Percentiles rank a stretch among this genome's conserved stretches.
phyloP scores from a whole-genome alignment of 1,284 basidiomycete genomes.

The Boletus mariae region DNA sequence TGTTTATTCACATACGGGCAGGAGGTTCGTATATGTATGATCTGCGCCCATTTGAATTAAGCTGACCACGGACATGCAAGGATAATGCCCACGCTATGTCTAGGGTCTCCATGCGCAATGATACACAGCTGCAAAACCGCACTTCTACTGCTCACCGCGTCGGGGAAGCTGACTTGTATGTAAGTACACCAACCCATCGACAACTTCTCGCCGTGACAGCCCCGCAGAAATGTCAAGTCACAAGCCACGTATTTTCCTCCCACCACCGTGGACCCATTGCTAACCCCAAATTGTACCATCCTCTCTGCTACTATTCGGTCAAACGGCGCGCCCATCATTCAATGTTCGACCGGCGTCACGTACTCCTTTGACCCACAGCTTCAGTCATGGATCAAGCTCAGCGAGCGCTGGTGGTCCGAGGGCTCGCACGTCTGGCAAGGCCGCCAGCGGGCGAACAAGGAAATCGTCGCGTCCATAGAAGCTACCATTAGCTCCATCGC shows the following conservation, averaged over 20 bases:
- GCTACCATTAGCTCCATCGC: slow-evolving; percentile 43
- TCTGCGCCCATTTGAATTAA: not conserved
- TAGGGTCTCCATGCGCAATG: slow-evolving; percentile 70
- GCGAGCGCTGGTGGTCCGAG: slow-evolving; percentile 76
- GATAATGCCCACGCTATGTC: slow-evolving; percentile 66
- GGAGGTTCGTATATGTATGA: slow-evolving; percentile 49
- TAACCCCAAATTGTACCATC: slow-evolving; percentile 55
- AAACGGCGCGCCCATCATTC: slow-evolving; percentile 75
- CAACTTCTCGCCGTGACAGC: slow-evolving; percentile 9
- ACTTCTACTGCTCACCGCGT: slow-evolving; percentile 69
- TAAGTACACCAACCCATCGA: slow-evolving; percentile 37
- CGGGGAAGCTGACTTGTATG: slow-evolving; percentile 74
- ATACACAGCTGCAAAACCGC: slow-evolving; percentile 62
- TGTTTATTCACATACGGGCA: slow-evolving; percentile 77
- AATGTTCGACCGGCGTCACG: slow-evolving; percentile 69
- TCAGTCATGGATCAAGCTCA: slow-evolving; percentile 67
- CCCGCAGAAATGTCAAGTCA: slow-evolving; percentile 67
- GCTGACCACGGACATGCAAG: slow-evolving; percentile 38
- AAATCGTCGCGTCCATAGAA: slow-evolving; percentile 51
- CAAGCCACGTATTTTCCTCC: slow-evolving; percentile 62
- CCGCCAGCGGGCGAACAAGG: slow-evolving; percentile 53
- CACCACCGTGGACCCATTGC: slow-evolving; percentile 56
- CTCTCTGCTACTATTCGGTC: slow-evolving; percentile 62
- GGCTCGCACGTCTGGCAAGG: slow-evolving; percentile 80
- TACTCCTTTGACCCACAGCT: slow-evolving; percentile 74